phyloP scores from a whole-genome alignment of 768 basidiomycete genomes.

The Agrocybe praecox region DNA sequence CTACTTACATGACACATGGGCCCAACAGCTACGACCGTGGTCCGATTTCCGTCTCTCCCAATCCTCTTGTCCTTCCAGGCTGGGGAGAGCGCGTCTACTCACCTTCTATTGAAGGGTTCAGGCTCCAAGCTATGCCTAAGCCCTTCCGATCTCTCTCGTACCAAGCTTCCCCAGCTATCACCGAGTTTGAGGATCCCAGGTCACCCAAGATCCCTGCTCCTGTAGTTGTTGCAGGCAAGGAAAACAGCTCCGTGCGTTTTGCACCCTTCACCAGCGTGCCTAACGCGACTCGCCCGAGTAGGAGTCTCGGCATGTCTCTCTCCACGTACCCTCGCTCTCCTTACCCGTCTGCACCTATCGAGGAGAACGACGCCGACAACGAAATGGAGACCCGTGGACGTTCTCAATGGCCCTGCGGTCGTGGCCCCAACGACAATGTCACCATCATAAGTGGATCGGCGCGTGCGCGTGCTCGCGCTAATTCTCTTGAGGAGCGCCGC shows the following conservation, averaged over 20 bases:
- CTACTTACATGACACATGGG: conserved; percentile 60
- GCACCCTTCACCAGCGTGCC: conserved; percentile 21
- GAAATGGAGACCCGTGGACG: conserved; percentile 19
- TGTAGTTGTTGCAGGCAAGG: conserved; percentile 10
- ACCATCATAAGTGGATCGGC: conserved; percentile 14
- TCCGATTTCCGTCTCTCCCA: conserved; percentile 62
- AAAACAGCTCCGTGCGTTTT: conserved; percentile 24
- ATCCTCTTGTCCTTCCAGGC: conserved; percentile 52
- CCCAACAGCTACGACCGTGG: conserved; percentile 64
- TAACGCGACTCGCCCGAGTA: conserved; percentile 16
- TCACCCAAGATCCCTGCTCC: conserved; percentile 34
- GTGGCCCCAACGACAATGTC: conserved; percentile 10
- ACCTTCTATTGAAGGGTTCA: conserved; percentile 36
- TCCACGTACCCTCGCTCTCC: conserved; percentile 43
- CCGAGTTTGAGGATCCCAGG: conserved; percentile 39
- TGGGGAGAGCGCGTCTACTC: conserved; percentile 53
- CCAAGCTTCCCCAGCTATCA: conserved; percentile 27
- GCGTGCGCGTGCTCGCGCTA: conserved; percentile 20
- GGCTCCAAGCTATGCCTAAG: conserved; percentile 33
- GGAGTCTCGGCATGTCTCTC: conserved; percentile 29
- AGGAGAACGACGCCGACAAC: conserved; percentile 16
- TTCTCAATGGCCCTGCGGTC: conserved; percentile 15
- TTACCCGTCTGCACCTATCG: conserved; percentile 37
- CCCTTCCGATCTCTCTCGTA: conserved; percentile 22
- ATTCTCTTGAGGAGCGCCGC: conserved; percentile 18